These are phyloP conservation scores for Phytophthora megakarya DNA, from an alignment of 352 stramenopile genomes.

Conservation along the genomic window DNA sequence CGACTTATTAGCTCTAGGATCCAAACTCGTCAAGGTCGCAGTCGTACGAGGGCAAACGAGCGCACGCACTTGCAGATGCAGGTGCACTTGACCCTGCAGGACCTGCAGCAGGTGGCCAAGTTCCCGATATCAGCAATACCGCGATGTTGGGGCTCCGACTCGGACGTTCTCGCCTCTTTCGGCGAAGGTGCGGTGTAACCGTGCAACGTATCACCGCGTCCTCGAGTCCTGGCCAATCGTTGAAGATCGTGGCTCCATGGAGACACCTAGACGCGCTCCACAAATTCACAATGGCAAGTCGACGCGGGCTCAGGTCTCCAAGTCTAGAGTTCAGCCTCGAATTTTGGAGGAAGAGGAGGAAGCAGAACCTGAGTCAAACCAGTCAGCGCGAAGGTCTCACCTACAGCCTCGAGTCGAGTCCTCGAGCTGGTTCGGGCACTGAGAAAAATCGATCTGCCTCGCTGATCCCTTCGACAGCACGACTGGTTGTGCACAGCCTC, in stretches of 20 bases:
- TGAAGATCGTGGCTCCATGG: conserved; percentile 20
- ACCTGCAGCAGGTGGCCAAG: neutral
- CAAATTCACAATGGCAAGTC: conserved; percentile 26
- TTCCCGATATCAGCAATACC: conserved; percentile 1
- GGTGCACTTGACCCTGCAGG: too few relatives aligned
- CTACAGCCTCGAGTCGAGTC: conserved; percentile 1
- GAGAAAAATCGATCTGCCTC: conserved; percentile 13
- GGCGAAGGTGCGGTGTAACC: conserved; percentile 6
- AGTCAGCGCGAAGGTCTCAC: neutral
- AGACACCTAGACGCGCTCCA: neutral
- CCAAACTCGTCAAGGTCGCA: too few relatives aligned
- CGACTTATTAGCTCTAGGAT: neutral
- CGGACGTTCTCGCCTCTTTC: conserved; percentile 5
- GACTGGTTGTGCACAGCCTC: conserved; percentile 15
- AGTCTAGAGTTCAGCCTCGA: neutral
- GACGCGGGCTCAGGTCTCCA: neutral
- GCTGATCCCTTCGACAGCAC: neutral
- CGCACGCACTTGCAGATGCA: neutral
- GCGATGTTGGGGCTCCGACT: too few relatives aligned
- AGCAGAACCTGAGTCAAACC: neutral
- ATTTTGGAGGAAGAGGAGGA: conserved; percentile 8
- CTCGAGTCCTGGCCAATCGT: conserved; percentile 24
- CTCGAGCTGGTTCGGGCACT: neutral
- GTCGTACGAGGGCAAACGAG: neutral
- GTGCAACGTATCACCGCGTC: conserved; percentile 14